phyloP scores from a whole-genome alignment of 257 asterid species.

The Solanum dulcamara region DNA sequence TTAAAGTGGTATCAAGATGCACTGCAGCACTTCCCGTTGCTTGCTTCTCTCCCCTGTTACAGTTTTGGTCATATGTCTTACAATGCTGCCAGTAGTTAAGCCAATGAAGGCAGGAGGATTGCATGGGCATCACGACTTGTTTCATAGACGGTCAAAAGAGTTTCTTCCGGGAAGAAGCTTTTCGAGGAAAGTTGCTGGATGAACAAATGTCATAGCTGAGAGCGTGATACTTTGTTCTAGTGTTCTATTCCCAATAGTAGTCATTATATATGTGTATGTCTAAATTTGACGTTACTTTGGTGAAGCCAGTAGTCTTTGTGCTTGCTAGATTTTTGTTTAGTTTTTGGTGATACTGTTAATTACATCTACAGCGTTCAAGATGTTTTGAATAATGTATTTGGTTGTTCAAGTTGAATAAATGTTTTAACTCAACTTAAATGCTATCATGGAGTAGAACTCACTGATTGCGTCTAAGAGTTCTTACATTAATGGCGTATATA shows the following conservation, averaged over 20 bases:
- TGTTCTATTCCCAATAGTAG: no score
- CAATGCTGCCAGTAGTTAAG: conserved; percentile 29
- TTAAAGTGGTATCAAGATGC: conserved; percentile 33
- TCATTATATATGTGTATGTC: no score
- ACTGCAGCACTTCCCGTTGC: conserved; percentile 17
- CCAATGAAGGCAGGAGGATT: conserved; percentile 87
- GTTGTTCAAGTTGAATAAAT: neutral
- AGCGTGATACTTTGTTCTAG: no score
- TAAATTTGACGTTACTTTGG: no score
- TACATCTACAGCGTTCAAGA: neutral
- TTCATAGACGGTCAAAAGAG: conserved; percentile 42
- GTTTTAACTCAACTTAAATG: neutral
- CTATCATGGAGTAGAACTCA: no score
- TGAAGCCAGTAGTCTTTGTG: neutral
- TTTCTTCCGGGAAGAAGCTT: conserved; percentile 42
- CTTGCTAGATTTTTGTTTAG: neutral
- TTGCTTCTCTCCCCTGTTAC: conserved; percentile 8
- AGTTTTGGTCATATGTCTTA: conserved; percentile 15
- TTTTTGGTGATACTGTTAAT: neutral
- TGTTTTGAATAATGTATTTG: neutral
- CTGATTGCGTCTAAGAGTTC: neutral
- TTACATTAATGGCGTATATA: neutral
- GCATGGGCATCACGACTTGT: conserved; percentile 37
- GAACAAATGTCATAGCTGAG: conserved; percentile 5
- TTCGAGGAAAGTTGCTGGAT: conserved; percentile 58